These are phyloP conservation scores for Fusarium phyllophilum DNA, from an alignment of 2,329 filamentous ascomycete species.

Conservation along the genomic window DNA sequence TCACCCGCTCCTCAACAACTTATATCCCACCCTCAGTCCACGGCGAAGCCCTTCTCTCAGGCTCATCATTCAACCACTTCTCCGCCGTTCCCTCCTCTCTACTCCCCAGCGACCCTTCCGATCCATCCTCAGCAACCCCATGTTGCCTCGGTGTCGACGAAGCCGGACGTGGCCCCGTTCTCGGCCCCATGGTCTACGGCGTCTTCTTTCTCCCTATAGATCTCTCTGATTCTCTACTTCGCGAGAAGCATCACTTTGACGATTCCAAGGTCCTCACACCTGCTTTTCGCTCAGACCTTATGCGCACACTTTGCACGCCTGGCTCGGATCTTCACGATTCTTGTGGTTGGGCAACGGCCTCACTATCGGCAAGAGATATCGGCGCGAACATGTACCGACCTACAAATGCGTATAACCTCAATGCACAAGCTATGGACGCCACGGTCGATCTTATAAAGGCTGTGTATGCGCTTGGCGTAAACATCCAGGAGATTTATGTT, in stretches of 20 bases:
- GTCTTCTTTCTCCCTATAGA: constrained; percentile 80
- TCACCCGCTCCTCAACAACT: constrained; percentile 23
- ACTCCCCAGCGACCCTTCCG: constrained; percentile 53
- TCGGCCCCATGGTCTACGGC: constrained; percentile 81
- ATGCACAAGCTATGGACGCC: constrained; percentile 94
- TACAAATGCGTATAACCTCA: constrained; percentile 81
- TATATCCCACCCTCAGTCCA: constrained; percentile 79
- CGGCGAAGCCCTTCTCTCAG: constrained; percentile 64
- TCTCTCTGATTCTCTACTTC: constrained; percentile 77
- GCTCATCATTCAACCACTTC: constrained; percentile 77
- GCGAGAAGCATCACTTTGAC: constrained; percentile 85
- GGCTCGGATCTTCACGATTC: constrained; percentile 57
- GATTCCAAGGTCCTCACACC: constrained; percentile 94
- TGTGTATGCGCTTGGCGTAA: constrained; percentile 80
- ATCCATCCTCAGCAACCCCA: constrained; percentile 48
- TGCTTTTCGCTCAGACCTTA: constrained; percentile 77
- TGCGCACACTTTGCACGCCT: constrained; percentile 75
- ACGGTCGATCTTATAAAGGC: constrained; percentile 84
- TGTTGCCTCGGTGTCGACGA: constrained; percentile 93
- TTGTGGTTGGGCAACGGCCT: constrained; percentile 86
- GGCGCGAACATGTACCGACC: constrained; percentile 79
- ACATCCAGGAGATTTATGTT: constrained; percentile 90
- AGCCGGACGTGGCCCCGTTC: constrained; percentile 91
- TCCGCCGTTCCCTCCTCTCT: constrained; percentile 74
- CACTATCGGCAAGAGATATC: constrained; percentile 87